Evolutionary conservation across 768 basidiomycete genomes (phyloP).

Genomic region (Royoungia palumana): DNA sequence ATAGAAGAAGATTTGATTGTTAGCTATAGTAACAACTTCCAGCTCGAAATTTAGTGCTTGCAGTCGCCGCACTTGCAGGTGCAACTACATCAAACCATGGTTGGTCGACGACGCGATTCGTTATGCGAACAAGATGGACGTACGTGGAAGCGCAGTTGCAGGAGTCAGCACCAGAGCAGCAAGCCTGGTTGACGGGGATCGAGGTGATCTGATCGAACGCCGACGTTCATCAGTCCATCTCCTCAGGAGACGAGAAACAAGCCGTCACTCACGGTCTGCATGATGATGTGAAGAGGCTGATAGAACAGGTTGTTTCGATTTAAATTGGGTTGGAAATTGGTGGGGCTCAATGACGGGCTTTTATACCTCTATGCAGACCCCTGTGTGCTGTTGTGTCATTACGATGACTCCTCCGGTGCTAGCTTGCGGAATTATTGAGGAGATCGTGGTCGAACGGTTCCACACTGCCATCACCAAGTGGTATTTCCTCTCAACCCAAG

Average conservation of each 20-base stretch:
- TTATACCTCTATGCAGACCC: no score
- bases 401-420: no score
- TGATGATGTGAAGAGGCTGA: slow-evolving; percentile 3
- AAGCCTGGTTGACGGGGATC: background rate
- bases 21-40: no score
- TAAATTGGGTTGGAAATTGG: no score
- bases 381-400: no score
- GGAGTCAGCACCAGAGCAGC: background rate
- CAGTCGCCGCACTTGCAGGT: slow-evolving; percentile 12
- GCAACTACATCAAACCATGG: background rate
- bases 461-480: no score
- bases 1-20: no score
- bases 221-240: no score
- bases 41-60: slow-evolving; percentile 12
- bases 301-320: background rate
- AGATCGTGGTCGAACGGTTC: no score
- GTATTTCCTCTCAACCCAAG: no score
- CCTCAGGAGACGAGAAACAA: background rate
- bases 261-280: slow-evolving; percentile 20
- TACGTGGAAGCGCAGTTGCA: slow-evolving; percentile 17
- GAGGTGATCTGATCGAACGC: background rate
- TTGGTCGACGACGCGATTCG: background rate
- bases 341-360: no score
- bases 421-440: no score
- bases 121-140: background rate